Conservation (phyloP, 495 filamentous ascomycete genomes). For the Tuber brumale region DNA sequence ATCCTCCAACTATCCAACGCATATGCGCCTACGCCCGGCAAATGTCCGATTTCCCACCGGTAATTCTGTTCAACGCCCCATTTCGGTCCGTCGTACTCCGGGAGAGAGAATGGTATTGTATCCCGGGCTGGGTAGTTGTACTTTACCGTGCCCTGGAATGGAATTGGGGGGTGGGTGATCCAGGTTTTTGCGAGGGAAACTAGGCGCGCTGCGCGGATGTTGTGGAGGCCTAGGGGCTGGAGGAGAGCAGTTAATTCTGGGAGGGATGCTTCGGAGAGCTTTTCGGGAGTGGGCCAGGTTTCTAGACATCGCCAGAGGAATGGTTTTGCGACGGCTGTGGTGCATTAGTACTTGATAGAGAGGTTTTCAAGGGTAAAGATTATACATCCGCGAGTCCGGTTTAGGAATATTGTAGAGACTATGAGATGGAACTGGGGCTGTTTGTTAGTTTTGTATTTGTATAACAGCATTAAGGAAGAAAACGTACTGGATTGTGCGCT, state of each 20-base stretch:
- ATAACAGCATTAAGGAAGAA: not conserved
- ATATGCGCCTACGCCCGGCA: conserved; percentile 78
- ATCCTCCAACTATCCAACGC: conserved; percentile 90
- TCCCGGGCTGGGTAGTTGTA: conserved; percentile 58
- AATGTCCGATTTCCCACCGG: conserved; percentile 75
- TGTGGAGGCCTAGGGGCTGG: conserved; percentile 67
- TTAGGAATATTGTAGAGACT: conserved; percentile 74
- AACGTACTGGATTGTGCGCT: conserved; percentile 20
- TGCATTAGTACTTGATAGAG: not conserved
- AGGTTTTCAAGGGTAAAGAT: not conserved
- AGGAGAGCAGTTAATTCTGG: conserved; percentile 59
- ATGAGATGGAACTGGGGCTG: conserved; percentile 55
- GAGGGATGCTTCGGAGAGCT: conserved; percentile 55
- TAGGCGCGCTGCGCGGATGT: conserved; percentile 54
- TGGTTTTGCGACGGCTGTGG: conserved; percentile 58
- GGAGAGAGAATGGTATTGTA: conserved; percentile 20
- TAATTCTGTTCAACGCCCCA: conserved; percentile 23
- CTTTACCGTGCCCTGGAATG: conserved; percentile 56
- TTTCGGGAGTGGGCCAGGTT: conserved; percentile 60
- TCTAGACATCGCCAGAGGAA: conserved; percentile 63
- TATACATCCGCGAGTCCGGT: conserved; percentile 60
- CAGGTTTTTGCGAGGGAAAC: conserved; percentile 65
- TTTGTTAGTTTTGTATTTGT: not conserved
- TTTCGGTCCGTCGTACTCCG: conserved; percentile 40
- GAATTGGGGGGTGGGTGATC: conserved; percentile 57